Evolutionary conservation across 139 green algal species (phyloP), one percentile per base, ranked within the genome.

Genomic region (Eudorina sp.): DNA sequence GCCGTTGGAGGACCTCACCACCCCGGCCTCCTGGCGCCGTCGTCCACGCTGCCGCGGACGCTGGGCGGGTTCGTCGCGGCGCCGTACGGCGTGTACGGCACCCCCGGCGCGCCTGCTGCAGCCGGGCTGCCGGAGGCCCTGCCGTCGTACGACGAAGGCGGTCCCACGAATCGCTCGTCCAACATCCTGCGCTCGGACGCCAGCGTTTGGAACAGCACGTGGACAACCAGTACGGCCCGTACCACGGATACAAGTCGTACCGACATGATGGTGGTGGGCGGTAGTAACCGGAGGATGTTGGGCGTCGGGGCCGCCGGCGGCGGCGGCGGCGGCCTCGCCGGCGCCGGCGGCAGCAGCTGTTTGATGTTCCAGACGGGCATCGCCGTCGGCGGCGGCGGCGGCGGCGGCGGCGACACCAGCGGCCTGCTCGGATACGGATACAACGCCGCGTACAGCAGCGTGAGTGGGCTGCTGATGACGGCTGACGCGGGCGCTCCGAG

Each of bases 401-500:
- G 77, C 51, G 77, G 53, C 53, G 53, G 36, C 51, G 34, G 36
- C 38, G 53, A 84, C 27, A 72, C 77, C 36, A 72, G 77, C 77
- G 55, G 53, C 27, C 53, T 84, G 4, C 36, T 84, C 21, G 4
- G 29, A 19, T 46, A 25, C 21, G 4, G 29, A 19, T 46, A 25
- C 53, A 41, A 55, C 31, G 77, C 53, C 3, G 77, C 38, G 53
- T 84, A 84, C 53, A 60, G 77, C 77, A 84, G 77, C 55, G 53
- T 70, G 18, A 84, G 76, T 53, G 77, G 77, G 25, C 53, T 84
- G 45, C n/a, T 84, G 6, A 25, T 84, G 77, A 84, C 77, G 34
- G 77, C 53, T 7, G 77, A 55, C 7, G 48, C 31, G n/a, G 75
- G 31, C 31, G 75, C 75, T 29, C 25, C 36, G 5, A 51, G 53